Percentiles rank a stretch among this genome's conserved stretches.
Evolutionary conservation across 1,284 basidiomycete species (phyloP).

Genomic region (Neolentinus lepideus): DNA sequence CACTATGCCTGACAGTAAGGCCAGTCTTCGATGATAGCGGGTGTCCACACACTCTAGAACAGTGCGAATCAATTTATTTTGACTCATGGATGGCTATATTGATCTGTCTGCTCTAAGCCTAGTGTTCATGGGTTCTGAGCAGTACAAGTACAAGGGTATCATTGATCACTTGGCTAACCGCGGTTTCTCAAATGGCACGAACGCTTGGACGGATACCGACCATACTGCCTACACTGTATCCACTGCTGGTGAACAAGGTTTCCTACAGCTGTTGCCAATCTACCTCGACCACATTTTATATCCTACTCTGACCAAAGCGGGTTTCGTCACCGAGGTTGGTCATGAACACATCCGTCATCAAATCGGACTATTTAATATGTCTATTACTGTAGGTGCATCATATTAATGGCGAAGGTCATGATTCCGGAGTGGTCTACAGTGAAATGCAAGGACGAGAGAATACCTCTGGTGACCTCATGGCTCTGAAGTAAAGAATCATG

Average conservation of each 20-base stretch:
- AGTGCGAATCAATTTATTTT: conserved; percentile 40
- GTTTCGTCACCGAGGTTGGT: conserved; percentile 85
- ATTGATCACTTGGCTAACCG: conserved; percentile 97
- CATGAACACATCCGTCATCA: neutral
- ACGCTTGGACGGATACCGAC: conserved; percentile 82
- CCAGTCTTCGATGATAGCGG: conserved; percentile 89
- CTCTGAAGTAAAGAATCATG: conserved; percentile 53
- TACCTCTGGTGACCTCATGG: conserved; percentile 86
- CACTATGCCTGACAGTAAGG: neutral
- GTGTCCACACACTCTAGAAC: conserved; percentile 91
- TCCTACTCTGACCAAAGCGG: conserved; percentile 88
- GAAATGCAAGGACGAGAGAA: conserved; percentile 99
- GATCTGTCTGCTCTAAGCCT: conserved; percentile 37
- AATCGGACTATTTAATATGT: conserved; percentile 10
- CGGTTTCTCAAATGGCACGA: conserved; percentile 91
- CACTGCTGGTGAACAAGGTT: conserved; percentile 96
- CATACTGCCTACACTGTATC: conserved; percentile 95
- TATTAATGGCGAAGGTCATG: conserved; percentile 84
- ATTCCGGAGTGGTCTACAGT: conserved; percentile 95
- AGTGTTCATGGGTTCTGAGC: conserved; percentile 91
- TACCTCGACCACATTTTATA: conserved; percentile 98
- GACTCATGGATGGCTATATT: neutral
- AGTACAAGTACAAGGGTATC: conserved; percentile 96
- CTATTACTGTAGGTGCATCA: conserved; percentile 68
- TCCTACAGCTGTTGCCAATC: conserved; percentile 90